A percentile compares a stretch with the other conserved stretches of the same genome.
phyloP scores from a whole-genome alignment of 1,284 basidiomycete genomes.

The Phellinidium pouzarii region DNA sequence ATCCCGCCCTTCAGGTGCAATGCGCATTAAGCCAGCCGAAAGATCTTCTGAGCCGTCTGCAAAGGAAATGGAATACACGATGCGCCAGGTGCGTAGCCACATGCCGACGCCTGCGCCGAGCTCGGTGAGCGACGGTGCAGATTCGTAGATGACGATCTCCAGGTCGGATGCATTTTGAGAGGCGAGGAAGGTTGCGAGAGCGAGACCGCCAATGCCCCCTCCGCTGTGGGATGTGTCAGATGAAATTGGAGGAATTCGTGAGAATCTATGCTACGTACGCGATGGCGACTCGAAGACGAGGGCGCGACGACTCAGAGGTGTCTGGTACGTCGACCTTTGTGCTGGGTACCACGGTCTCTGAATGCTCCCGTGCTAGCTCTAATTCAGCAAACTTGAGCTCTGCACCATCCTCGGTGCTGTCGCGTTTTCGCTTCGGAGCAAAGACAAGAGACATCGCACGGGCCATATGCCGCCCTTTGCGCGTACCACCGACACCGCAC shows the following conservation, averaged over 20 bases:
- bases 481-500: constrained; percentile 93
- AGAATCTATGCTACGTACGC: background rate
- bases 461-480: constrained; percentile 73
- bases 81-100: constrained; percentile 38
- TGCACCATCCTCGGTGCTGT: background rate
- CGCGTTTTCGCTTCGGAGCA: constrained; percentile 84
- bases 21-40: background rate
- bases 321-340: too few relatives aligned
- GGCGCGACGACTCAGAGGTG: constrained; percentile 69
- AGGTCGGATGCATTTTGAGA: constrained; percentile 28
- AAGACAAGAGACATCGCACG: constrained; percentile 87
- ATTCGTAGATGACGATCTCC: constrained; percentile 41
- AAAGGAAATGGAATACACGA: constrained; percentile 24
- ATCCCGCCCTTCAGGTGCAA: constrained; percentile 11
- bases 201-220: constrained; percentile 43
- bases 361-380: background rate
- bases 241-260: background rate
- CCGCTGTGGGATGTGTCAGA: constrained; percentile 30
- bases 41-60: constrained; percentile 6
- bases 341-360: too few relatives aligned
- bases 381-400: background rate
- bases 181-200: constrained; percentile 36
- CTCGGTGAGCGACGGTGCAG: constrained; percentile 39
- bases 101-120: constrained; percentile 46
- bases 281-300: constrained; percentile 9